Percentiles rank a stretch among this genome's conserved stretches.
These are phyloP conservation scores for Scenedesmus sp. DNA, from an alignment of 163 green algal species.

Conservation along the genomic window DNA sequence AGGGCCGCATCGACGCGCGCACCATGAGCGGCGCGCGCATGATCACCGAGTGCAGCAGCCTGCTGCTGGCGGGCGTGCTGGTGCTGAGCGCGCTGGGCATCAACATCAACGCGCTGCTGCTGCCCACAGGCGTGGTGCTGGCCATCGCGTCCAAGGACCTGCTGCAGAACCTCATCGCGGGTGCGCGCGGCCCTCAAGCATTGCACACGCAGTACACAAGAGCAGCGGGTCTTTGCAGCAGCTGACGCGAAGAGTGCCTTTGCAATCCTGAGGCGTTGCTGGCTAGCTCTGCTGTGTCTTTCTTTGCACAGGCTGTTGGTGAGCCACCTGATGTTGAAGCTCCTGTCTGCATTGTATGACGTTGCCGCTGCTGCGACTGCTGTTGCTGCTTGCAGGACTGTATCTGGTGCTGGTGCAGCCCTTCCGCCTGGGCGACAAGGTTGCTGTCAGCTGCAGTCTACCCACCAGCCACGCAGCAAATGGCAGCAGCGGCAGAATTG, in stretches of 20 bases:
- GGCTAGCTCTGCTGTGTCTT: neutral
- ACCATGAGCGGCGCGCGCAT: conserved; percentile 70
- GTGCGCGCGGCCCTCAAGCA: conserved; percentile 29
- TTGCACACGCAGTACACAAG: neutral
- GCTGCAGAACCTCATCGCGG: conserved; percentile 77
- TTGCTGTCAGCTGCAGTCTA: conserved; percentile 65
- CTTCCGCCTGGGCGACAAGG: conserved; percentile 76
- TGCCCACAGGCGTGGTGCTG: conserved; percentile 73
- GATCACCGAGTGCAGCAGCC: conserved; percentile 58
- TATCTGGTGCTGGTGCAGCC: conserved; percentile 82
- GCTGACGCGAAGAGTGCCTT: neutral
- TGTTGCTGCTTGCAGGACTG: conserved; percentile 43
- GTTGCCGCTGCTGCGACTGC: neutral
- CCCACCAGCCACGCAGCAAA: conserved; percentile 17
- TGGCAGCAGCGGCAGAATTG: neutral
- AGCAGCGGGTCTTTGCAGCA: neutral
- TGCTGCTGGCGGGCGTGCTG: conserved; percentile 44
- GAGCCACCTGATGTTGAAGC: neutral
- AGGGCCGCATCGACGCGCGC: conserved; percentile 74
- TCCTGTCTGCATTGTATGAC: too few species aligned
- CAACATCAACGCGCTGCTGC: conserved; percentile 77
- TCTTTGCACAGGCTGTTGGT: neutral
- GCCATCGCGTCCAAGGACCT: conserved; percentile 80
- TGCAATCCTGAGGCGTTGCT: too few species aligned
- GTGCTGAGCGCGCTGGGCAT: conserved; percentile 66